Percentiles rank a stretch among this genome's conserved stretches.
Conservation (phyloP, 805 yeast species). For the Hanseniaspora jakobsenii region DNA sequence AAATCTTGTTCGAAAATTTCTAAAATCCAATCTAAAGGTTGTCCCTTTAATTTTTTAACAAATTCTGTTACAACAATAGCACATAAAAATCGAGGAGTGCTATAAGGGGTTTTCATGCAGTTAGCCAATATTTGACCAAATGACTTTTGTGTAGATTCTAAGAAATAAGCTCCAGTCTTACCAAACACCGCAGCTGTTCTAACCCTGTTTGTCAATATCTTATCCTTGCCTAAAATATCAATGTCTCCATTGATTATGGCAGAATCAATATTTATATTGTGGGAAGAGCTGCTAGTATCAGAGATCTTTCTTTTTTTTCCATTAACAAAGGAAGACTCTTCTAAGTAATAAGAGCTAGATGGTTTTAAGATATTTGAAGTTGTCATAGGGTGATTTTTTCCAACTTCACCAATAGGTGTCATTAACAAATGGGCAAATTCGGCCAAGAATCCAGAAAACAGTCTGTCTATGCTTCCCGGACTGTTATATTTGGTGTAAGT, state of each 20-base stretch:
- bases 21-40: conserved; percentile 17
- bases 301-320: conserved; percentile 25
- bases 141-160: conserved; percentile 30
- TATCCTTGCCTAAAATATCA: conserved; percentile 64
- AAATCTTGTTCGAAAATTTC: conserved; percentile 37
- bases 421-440: conserved; percentile 57
- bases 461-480: conserved; percentile 29
- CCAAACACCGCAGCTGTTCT: conserved; percentile 72
- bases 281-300: conserved; percentile 34
- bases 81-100: conserved; percentile 68
- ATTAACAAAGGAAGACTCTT: conserved; percentile 19
- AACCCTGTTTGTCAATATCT: conserved; percentile 61
- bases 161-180: conserved; percentile 40
- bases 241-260: conserved; percentile 89
- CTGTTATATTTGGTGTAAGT: conserved; percentile 32
- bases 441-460: conserved; percentile 44
- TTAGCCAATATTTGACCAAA: conserved; percentile 29
- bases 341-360: conserved; percentile 34
- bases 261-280: conserved; percentile 68
- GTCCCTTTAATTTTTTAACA: conserved; percentile 28
- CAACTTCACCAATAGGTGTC: conserved; percentile 91
- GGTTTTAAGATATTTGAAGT: conserved; percentile 64
- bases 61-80: conserved; percentile 64
- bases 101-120: conserved; percentile 48
- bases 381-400: conserved; percentile 79